Conservation (phyloP, 495 filamentous ascomycete genomes). For the Massariosphaeria phaeospora region DNA sequence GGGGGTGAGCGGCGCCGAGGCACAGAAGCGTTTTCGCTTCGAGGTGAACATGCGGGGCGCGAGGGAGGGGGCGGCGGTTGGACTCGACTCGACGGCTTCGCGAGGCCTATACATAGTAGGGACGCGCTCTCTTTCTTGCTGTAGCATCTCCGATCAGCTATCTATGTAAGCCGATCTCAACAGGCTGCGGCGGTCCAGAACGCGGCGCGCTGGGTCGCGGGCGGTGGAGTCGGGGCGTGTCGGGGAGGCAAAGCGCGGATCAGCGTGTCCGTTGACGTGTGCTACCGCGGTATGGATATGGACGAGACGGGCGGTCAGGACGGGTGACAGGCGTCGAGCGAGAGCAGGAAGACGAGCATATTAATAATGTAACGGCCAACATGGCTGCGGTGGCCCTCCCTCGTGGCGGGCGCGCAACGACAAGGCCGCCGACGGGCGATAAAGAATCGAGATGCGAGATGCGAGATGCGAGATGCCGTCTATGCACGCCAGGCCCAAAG, state of each 20-base stretch:
- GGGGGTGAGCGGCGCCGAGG: conserved; percentile 22
- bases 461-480: neutral
- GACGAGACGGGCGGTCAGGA: neutral
- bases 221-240: neutral
- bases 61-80: neutral
- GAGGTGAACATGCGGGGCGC: conserved; percentile 1
- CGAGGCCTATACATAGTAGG: neutral
- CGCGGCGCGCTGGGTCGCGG: too few species aligned
- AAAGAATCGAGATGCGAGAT: too few species aligned
- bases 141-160: too few species aligned
- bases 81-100: neutral
- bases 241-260: neutral
- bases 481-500: neutral
- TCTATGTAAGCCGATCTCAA: too few species aligned
- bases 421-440: too few species aligned
- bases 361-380: neutral
- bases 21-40: conserved; percentile 27
- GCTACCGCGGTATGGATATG: too few species aligned
- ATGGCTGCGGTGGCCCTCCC: too few species aligned
- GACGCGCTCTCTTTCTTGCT: neutral
- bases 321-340: neutral
- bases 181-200: too few species aligned
- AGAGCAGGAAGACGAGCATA: neutral
- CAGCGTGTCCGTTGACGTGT: neutral
- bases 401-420: too few species aligned